A percentile compares a stretch with the other conserved stretches of the same genome.
Conservation (phyloP, 768 basidiomycete species). For the Phaffia australis region DNA sequence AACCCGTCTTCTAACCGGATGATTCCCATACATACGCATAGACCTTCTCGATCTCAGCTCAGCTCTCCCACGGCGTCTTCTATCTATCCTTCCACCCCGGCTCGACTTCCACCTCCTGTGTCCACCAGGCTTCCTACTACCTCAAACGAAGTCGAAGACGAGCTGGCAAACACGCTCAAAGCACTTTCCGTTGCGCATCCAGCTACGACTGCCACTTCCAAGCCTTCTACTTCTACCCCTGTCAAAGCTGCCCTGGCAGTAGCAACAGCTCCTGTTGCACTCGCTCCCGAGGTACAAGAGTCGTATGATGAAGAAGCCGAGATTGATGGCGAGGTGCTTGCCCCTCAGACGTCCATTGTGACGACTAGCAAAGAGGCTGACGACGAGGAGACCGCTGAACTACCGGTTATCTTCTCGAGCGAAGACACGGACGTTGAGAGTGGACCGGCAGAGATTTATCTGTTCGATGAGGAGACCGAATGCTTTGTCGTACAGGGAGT, state of each 20-base stretch:
- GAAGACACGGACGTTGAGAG: no score
- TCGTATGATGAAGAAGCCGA: no score
- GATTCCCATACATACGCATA: neutral
- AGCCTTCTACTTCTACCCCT: no score
- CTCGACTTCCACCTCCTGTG: neutral
- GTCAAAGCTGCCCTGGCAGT: neutral
- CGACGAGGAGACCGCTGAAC: conserved; percentile 32
- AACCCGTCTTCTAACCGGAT: no score
- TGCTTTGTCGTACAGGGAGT: conserved; percentile 41
- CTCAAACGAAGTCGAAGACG: no score
- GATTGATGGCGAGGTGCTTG: conserved; percentile 9
- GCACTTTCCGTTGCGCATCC: no score
- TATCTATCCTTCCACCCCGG: neutral
- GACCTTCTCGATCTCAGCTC: neutral
- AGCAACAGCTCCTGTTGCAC: conserved; percentile 4
- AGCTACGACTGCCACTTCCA: no score
- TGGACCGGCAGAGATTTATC: conserved; percentile 38
- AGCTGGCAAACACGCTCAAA: no score
- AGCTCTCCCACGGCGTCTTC: neutral
- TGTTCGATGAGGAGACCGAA: conserved; percentile 41
- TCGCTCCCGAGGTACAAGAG: conserved; percentile 6
- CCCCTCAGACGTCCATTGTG: conserved; percentile 10
- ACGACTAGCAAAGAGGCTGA: conserved; percentile 13
- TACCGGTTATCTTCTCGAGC: conserved; percentile 31
- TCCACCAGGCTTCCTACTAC: no score